phyloP scores from a whole-genome alignment of 805 yeast species.

The Saccharomyces kudriavzevii region DNA sequence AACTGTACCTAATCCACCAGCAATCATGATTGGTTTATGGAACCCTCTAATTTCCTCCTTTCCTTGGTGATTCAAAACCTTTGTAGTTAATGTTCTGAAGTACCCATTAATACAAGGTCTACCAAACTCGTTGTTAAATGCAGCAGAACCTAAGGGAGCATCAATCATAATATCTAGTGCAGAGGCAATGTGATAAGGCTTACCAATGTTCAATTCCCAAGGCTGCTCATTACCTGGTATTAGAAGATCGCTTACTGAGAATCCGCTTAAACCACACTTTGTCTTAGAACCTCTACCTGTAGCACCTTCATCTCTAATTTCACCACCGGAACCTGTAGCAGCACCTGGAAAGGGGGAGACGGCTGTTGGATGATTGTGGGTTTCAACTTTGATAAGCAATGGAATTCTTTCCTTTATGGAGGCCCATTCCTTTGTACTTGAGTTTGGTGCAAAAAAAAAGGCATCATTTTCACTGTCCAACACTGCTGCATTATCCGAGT shows the following conservation, averaged over 20 bases:
- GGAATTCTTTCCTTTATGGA: slow-evolving; percentile 72
- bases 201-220: slow-evolving; percentile 89
- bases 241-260: slow-evolving; percentile 78
- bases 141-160: slow-evolving; percentile 96
- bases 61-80: slow-evolving; percentile 53
- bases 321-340: slow-evolving; percentile 99
- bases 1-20: slow-evolving; percentile 97
- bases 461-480: slow-evolving; percentile 52
- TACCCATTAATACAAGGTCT: slow-evolving; percentile 96
- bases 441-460: slow-evolving; percentile 71
- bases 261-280: slow-evolving; percentile 93
- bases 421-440: slow-evolving; percentile 61
- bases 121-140: slow-evolving; percentile 97
- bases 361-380: slow-evolving; percentile 99
- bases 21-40: slow-evolving; percentile 98
- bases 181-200: slow-evolving; percentile 88
- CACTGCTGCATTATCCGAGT: slow-evolving; percentile 96
- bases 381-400: slow-evolving; percentile 90
- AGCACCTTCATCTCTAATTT: slow-evolving; percentile 99
- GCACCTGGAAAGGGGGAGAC: slow-evolving; percentile 99
- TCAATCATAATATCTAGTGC: slow-evolving; percentile 91
- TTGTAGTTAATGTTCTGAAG: slow-evolving; percentile 87
- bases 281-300: slow-evolving; percentile 97
- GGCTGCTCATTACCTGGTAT: slow-evolving; percentile 86
- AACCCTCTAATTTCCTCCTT: slow-evolving; percentile 80